These are phyloP conservation scores for Stipa capillata DNA, from an alignment of 176 grass and related monocot genomes.

Conservation along the genomic window DNA sequence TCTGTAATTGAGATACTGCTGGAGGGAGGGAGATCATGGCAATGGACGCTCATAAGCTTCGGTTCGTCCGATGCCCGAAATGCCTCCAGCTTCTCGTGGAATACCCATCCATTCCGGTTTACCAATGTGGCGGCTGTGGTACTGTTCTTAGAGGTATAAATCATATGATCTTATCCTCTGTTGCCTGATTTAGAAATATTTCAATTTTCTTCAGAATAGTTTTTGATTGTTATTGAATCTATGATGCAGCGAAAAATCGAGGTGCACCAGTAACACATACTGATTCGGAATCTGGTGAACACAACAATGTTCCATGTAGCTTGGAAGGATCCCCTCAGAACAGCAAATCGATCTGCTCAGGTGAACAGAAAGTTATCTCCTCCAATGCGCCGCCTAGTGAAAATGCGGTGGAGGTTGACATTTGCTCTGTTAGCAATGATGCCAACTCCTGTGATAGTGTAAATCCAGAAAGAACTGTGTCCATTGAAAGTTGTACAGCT, in stretches of 20 bases:
- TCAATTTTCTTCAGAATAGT: neutral
- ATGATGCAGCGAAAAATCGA: conserved; percentile 44
- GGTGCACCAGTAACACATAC: neutral
- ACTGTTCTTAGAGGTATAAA: conserved; percentile 68
- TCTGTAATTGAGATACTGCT: neutral
- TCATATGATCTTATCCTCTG: neutral
- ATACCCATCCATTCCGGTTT: conserved; percentile 63
- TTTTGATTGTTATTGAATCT: neutral
- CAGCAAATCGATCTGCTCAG: conserved; percentile 16
- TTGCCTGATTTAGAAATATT: neutral
- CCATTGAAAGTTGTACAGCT: neutral
- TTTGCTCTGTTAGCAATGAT: neutral
- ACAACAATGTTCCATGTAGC: neutral
- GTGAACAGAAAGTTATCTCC: neutral
- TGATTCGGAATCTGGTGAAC: neutral
- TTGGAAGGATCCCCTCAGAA: conserved; percentile 14
- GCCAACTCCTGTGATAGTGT: neutral
- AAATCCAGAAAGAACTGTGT: neutral
- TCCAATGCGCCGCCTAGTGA: neutral
- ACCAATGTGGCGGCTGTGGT: conserved; percentile 65
- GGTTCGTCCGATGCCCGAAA: conserved; percentile 83
- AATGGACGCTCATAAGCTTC: conserved; percentile 41
- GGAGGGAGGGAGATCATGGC: neutral
- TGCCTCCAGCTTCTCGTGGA: conserved; percentile 80
- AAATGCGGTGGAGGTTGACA: neutral